Evolutionary conservation across 371 early-diverging fungal genomes (phyloP).

Genomic region (Mucor racemosus): DNA sequence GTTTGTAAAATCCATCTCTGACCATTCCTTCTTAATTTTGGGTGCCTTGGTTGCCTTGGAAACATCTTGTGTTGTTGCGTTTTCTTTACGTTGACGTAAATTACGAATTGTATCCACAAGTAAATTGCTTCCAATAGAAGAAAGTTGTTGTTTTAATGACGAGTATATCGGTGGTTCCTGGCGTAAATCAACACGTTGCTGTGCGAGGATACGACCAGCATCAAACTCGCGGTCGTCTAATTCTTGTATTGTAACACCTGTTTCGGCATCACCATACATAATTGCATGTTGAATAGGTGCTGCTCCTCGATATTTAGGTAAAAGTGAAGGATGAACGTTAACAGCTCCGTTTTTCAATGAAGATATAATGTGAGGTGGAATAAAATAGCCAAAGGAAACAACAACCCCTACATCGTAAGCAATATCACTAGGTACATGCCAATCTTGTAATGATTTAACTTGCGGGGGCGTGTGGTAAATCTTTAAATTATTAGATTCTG

Average conservation of each 20-base stretch:
- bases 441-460: slow-evolving; percentile 34
- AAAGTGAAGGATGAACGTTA: slow-evolving; percentile 89
- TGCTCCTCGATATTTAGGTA: slow-evolving; percentile 91
- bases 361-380: slow-evolving; percentile 74
- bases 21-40: slow-evolving; percentile 66
- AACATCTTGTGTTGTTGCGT: slow-evolving; percentile 70
- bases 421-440: slow-evolving; percentile 36
- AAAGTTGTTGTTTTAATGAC: slow-evolving; percentile 47
- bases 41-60: slow-evolving; percentile 74
- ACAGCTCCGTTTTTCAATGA: slow-evolving; percentile 74
- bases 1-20: slow-evolving; percentile 63
- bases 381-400: slow-evolving; percentile 92
- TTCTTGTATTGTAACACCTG: slow-evolving; percentile 91
- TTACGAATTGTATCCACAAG: slow-evolving; percentile 67
- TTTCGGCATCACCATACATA: slow-evolving; percentile 70
- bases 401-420: slow-evolving; percentile 84
- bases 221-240: slow-evolving; percentile 80
- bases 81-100: slow-evolving; percentile 54
- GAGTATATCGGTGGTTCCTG: slow-evolving; percentile 30
- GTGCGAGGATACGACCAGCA: slow-evolving; percentile 84
- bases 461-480: slow-evolving; percentile 36
- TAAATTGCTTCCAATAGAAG: slow-evolving; percentile 66
- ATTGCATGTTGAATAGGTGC: slow-evolving; percentile 92
- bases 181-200: slow-evolving; percentile 41
- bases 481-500: slow-evolving; percentile 42